Conservation (phyloP, 257 asterid species). For the Petunia secreta region DNA sequence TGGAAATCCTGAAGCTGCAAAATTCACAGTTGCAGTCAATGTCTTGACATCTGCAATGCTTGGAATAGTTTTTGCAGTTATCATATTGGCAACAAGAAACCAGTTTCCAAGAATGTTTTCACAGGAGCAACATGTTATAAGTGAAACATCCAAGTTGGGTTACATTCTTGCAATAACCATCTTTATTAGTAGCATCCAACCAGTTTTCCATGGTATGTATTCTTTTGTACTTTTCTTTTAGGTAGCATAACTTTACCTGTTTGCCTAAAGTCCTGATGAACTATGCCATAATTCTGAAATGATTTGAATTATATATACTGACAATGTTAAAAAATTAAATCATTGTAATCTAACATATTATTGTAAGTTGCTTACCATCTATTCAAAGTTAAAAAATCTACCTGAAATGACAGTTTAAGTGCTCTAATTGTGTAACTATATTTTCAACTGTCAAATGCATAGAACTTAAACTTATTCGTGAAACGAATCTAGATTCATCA, state of each 20-base stretch:
- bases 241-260: not conserved
- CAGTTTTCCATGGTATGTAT: slow-evolving; percentile 39
- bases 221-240: not conserved
- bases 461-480: too few relatives aligned
- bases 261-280: too few relatives aligned
- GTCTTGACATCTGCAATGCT: slow-evolving; percentile 34
- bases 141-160: slow-evolving; percentile 35
- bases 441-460: too few relatives aligned
- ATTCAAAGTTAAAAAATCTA: too few relatives aligned
- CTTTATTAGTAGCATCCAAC: slow-evolving; percentile 40
- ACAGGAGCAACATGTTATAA: slow-evolving; percentile 29
- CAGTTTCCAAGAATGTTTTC: slow-evolving; percentile 39
- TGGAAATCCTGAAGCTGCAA: slow-evolving; percentile 41
- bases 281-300: too few relatives aligned
- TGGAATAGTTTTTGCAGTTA: slow-evolving; percentile 36
- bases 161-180: slow-evolving; percentile 41
- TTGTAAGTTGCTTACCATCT: too few relatives aligned
- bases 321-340: too few relatives aligned
- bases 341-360: too few relatives aligned
- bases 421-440: too few relatives aligned
- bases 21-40: slow-evolving; percentile 37
- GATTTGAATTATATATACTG: too few relatives aligned
- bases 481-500: too few relatives aligned
- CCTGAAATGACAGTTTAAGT: too few relatives aligned
- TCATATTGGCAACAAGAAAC: slow-evolving; percentile 29